Percentiles rank a stretch among this genome's conserved stretches.
phyloP scores from a whole-genome alignment of 108 stramenopile species.

The Licmophora abbreviata region DNA sequence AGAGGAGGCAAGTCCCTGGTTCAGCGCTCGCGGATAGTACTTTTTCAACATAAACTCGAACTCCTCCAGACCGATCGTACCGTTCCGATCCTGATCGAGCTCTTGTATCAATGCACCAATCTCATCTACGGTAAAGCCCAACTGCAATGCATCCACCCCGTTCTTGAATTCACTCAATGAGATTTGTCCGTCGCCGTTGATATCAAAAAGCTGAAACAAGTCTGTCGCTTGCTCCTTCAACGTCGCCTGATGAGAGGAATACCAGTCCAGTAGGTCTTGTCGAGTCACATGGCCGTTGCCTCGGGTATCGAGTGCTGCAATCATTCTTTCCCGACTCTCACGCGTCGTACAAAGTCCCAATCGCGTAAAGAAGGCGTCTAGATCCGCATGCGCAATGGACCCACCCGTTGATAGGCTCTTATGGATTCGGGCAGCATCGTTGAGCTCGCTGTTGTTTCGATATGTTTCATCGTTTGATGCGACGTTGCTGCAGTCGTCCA shows the following conservation, averaged over 20 bases:
- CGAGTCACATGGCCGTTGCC: background rate
- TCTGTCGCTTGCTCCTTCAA: conserved; percentile 23
- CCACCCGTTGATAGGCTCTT: background rate
- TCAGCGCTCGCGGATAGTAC: no score
- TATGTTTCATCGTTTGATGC: background rate
- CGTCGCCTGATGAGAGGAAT: conserved; percentile 1
- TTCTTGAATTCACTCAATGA: conserved; percentile 40
- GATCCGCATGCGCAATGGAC: background rate
- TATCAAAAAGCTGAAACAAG: conserved; percentile 37
- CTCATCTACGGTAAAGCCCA: conserved; percentile 32
- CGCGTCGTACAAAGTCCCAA: background rate
- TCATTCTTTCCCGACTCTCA: background rate
- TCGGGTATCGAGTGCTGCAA: background rate
- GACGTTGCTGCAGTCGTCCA: background rate
- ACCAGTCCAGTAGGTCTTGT: background rate
- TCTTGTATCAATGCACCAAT: conserved; percentile 35
- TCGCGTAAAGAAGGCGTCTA: background rate
- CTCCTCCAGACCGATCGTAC: conserved; percentile 28
- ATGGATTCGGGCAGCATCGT: background rate
- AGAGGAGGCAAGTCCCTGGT: no score
- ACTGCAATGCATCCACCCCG: conserved; percentile 30
- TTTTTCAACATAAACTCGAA: conserved; percentile 25
- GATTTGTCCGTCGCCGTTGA: conserved; percentile 23
- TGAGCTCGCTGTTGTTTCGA: background rate
- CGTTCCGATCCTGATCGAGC: conserved; percentile 34